phyloP scores from a whole-genome alignment of 139 green algal species.

The Axilococcus clingmanii region DNA sequence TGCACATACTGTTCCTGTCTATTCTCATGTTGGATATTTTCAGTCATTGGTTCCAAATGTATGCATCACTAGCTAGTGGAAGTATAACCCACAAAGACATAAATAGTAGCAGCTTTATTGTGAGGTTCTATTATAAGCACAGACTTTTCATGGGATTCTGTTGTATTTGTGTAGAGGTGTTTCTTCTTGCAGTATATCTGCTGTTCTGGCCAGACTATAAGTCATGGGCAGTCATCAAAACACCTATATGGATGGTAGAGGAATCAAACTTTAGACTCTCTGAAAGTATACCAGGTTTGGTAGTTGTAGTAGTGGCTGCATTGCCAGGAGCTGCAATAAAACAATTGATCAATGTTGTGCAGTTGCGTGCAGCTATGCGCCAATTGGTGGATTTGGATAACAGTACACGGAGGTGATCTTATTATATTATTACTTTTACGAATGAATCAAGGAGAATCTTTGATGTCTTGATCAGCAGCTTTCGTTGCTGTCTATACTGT shows the following conservation, averaged over 20 bases:
- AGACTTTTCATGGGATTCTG: conserved; percentile 96
- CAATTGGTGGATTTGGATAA: conserved; percentile 29
- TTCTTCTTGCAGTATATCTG: conserved; percentile 27
- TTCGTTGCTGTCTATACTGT: background rate
- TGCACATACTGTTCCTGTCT: conserved; percentile 34
- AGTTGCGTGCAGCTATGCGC: conserved; percentile 43
- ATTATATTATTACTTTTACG: background rate
- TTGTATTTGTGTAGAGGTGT: conserved; percentile 73
- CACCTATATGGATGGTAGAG: background rate
- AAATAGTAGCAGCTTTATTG: conserved; percentile 47
- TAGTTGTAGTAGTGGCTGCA: conserved; percentile 20
- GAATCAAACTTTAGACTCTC: background rate
- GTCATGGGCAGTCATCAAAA: background rate
- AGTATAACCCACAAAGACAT: conserved; percentile 73
- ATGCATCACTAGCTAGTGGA: conserved; percentile 55
- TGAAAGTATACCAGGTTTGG: background rate
- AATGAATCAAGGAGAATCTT: background rate
- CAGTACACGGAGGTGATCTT: background rate
- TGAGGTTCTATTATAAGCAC: conserved; percentile 82
- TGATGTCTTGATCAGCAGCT: conserved; percentile 5
- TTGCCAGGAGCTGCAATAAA: conserved; percentile 57
- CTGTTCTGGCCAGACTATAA: conserved; percentile 20
- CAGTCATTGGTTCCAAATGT: conserved; percentile 92
- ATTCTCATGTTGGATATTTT: conserved; percentile 89
- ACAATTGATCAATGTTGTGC: conserved; percentile 68